Evolutionary conservation across 805 yeast species (phyloP), one percentile per base, ranked within the genome.

Genomic region (Kodamaea kaohsiungensis): DNA sequence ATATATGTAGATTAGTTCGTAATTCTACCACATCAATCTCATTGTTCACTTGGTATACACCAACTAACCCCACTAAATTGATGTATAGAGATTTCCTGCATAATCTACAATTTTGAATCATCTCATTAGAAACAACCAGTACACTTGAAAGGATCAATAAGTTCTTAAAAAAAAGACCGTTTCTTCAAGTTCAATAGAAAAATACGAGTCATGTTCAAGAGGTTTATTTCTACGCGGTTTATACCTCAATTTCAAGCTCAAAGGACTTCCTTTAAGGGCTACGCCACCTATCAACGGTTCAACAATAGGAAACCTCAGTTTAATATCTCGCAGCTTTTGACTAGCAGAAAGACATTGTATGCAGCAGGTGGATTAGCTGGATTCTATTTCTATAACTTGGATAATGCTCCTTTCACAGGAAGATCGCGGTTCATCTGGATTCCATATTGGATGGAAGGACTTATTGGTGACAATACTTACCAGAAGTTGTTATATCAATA

Each of bases 401-500:
- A 91, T 58, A 81, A 82, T 59, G 97, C 96, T 0, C 97, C 97
- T 0, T 86, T 87, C 22, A 85, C 96, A 1, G 83, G 85, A 33
- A 75, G 98, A 49, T 72, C 64, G 30, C 75, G 98, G 58, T 81
- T 91, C 62, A 81, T 91, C 65, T 81, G 91, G 80, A 75, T 88
- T 1, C 87, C 91, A 4, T 78, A 79, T 49, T 81, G 85, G 75
- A 58, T 87, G 33, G 97, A 90, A 63, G 61, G 68, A 16, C 75
- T 67, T 56, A 71, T 88, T 15, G 96, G 96, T 1, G 82, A 82
- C 30, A 74, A 75, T 54, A 79, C 88, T 6, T 92, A 91, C 67
- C 65, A 69, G 2, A 85, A 86, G 53, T 77, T 90, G 9, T 59
- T 89, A 62, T 46, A 61, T 0, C 83, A 90, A 65, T 87, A 78